Evolutionary conservation across 495 filamentous ascomycete genomes (phyloP), one percentile per base, ranked within the genome.

Genomic region (Xylaria venustula): DNA sequence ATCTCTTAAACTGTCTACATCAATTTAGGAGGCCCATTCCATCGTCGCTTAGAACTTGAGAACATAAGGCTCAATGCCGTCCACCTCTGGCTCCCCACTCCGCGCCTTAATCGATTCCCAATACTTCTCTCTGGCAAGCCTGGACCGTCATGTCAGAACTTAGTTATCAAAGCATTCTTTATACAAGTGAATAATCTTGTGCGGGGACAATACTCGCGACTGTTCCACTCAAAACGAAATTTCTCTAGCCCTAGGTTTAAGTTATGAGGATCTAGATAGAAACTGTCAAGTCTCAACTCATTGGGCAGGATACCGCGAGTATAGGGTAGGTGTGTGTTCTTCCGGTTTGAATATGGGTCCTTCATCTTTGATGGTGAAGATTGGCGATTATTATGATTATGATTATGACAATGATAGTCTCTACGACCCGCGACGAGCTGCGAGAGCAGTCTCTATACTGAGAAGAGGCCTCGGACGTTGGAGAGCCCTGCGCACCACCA

Each of bases 211-310:
- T 22, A 22, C 34, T 9, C 14, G 34, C 54, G n/a, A 46, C 17
- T 34, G 45, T 36, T 57, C 54, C 6, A 57, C 54, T 57, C 54
- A 23, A 57, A 57, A 34, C 54, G 54, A 36, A 15, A 25, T 41
- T 57, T 57, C 26, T 57, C 54, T 8, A 57, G 54, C 1, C 54
- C 54, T 6, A 57, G 40, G 54, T 57, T 57, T 36, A 25, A 41
- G 9, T 57, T 57, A 41, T 45, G 14, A 22, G 26, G 40, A 25
- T 57, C 54, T 0, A 57, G 12, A 20, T 57, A 57, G 17, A 57
- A 41, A 17, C 54, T 57, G 14, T 41, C 54, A 3, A 57, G 54
- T 34, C 54, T 57, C 54, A 57, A 25, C 26, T 57, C 54, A 36
- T 57, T 20, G 26, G 54, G 54, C 12, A 15, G 41, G 26, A 57